A percentile compares a stretch with the other conserved stretches of the same genome.
Evolutionary conservation across 495 filamentous ascomycete species (phyloP).

Genomic region (Talaromyces trachyspermus): DNA sequence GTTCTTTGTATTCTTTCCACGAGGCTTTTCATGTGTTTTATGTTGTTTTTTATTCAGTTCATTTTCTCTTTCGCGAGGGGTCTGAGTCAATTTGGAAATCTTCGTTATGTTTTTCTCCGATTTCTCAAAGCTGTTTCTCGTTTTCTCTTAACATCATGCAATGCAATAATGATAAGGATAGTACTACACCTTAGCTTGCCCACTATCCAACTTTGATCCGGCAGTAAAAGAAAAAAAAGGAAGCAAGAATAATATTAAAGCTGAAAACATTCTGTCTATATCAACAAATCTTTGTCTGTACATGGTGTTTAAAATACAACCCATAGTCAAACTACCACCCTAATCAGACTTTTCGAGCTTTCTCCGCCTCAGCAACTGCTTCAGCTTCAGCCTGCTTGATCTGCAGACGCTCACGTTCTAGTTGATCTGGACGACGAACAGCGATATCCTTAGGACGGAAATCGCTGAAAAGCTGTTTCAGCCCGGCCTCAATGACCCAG

Average conservation of each 20-base stretch:
- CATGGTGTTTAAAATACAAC: too few species aligned
- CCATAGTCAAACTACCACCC: too few species aligned
- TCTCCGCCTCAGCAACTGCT: slow-evolving; percentile 48
- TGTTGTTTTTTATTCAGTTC: not conserved
- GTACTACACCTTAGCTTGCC: too few species aligned
- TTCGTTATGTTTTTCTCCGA: not conserved
- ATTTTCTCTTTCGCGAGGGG: slow-evolving; percentile 1
- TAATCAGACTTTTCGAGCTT: slow-evolving; percentile 26
- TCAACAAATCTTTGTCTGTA: too few species aligned
- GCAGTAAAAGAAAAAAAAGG: too few species aligned
- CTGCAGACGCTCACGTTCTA: slow-evolving; percentile 55
- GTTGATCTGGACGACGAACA: slow-evolving; percentile 73
- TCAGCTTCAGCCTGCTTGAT: slow-evolving; percentile 53
- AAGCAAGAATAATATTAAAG: too few species aligned
- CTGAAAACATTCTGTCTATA: too few species aligned
- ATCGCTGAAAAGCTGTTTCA: slow-evolving; percentile 86
- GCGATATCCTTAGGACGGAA: slow-evolving; percentile 94
- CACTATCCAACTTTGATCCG: too few species aligned
- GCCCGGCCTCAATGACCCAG: slow-evolving; percentile 77
- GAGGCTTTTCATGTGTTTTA: not conserved
- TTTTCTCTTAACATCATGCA: too few species aligned
- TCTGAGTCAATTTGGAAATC: slow-evolving; percentile 3
- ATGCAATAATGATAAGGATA: too few species aligned
- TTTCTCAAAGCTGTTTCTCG: not conserved
- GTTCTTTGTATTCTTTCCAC: slow-evolving; percentile 4